phyloP scores from a whole-genome alignment of 129 eudicot genomes.

The Cynara cardunculus region DNA sequence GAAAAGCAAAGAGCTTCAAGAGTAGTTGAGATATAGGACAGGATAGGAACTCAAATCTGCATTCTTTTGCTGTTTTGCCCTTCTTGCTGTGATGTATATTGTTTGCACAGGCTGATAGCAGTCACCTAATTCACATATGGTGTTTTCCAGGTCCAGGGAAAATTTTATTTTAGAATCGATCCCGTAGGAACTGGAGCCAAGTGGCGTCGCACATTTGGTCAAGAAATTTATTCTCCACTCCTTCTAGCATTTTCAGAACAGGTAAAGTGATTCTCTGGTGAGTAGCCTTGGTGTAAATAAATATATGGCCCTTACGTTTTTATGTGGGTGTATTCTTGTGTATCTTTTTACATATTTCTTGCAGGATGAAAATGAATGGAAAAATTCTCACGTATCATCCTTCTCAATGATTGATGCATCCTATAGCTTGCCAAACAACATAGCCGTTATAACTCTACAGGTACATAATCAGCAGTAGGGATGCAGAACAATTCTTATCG shows the following conservation, averaged over 20 bases:
- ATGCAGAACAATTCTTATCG: not conserved
- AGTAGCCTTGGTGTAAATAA: conserved; percentile 8
- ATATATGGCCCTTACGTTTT: not conserved
- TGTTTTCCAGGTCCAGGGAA: conserved; percentile 68
- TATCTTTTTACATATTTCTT: conserved; percentile 8
- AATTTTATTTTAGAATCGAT: conserved; percentile 76
- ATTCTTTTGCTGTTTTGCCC: not conserved
- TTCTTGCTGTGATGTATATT: not conserved
- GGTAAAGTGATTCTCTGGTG: conserved; percentile 31
- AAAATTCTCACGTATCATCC: conserved; percentile 53
- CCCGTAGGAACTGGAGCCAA: conserved; percentile 90
- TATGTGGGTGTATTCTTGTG: not conserved
- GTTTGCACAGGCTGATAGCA: not conserved
- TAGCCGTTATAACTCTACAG: conserved; percentile 84
- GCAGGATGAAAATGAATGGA: conserved; percentile 77
- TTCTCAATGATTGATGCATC: conserved; percentile 81
- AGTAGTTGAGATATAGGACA: not conserved
- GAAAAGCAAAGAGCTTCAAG: not conserved
- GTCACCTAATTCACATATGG: not conserved
- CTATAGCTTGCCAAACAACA: conserved; percentile 77
- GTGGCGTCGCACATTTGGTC: conserved; percentile 98
- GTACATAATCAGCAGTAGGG: conserved; percentile 25
- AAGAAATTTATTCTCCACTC: conserved; percentile 90
- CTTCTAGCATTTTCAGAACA: conserved; percentile 89
- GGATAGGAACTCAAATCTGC: not conserved